These are phyloP conservation scores for Leccinum fuscescens DNA, from an alignment of 1,284 basidiomycete genomes.

Conservation along the genomic window DNA sequence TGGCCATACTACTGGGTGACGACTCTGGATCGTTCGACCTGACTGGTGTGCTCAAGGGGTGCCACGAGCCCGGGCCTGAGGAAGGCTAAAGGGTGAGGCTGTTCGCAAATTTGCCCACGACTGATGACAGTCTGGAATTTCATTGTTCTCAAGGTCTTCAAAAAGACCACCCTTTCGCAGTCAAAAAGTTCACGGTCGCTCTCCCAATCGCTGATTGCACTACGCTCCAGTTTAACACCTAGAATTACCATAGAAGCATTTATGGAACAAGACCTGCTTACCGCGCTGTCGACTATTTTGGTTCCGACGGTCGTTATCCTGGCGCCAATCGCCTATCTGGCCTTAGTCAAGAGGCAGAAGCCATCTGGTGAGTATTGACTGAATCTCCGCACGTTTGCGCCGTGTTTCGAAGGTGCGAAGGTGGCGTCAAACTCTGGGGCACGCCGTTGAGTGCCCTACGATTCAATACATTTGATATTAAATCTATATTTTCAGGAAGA, in stretches of 20 bases:
- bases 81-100: background rate
- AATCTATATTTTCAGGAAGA: constrained; percentile 19
- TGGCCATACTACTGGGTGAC: background rate
- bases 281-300: constrained; percentile 11
- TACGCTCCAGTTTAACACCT: background rate
- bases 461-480: constrained; percentile 12
- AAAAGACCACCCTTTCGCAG: background rate
- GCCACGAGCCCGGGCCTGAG: background rate
- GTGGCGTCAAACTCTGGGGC: background rate
- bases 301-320: constrained; percentile 12
- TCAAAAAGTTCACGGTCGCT: background rate
- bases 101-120: background rate
- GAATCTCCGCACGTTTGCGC: background rate
- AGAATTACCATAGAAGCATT: background rate
- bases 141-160: background rate
- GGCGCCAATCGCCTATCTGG: constrained; percentile 18
- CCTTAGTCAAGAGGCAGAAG: constrained; percentile 8
- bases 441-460: background rate
- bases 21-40: background rate
- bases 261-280: constrained; percentile 1
- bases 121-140: too few relatives aligned
- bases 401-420: background rate
- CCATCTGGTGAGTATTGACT: constrained; percentile 12
- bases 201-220: background rate
- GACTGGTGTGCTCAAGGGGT: background rate